Base-by-base conservation (phyloP, 257 asterid genomes). In the Datura wrightii region DNA sequence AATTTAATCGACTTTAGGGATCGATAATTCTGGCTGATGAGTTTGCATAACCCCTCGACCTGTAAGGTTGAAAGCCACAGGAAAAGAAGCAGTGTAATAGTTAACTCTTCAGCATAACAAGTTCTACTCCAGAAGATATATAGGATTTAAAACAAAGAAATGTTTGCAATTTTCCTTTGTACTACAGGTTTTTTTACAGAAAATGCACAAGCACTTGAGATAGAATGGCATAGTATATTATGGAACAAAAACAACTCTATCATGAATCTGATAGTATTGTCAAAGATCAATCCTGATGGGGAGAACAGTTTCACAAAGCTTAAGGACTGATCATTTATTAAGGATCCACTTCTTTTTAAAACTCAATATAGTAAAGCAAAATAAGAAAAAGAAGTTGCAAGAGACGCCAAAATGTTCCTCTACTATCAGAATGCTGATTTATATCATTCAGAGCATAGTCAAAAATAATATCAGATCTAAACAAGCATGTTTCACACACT, bases 41-140 rank as follows among this genome's bases (percentile, higher is more conserved):
- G 94, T 88, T 89, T 88, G 87, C 98, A 94, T 86, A 97, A 89
- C 78, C 97, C 99, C 83, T 87, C 94, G 86, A 94, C 98, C 99
- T 97, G 92, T 81, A 84, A 89, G 85, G 79, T 80, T 67, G 62
- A 37, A 70, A 78, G 52, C 55, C 66, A 80, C 74, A 72, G 59
- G 84, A 86, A 87, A 85, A 81, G 81, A 85, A 81, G 81, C 65
- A 86, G 41, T 83, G 82, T 85, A 84, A 86, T n/a, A 82, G n/a
- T n/a, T 15, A 48, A 18, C 76, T 39, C 41, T 70, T 54, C 70
- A 69, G 60, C 81, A 74, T 48, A 83, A 52, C 52, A n/a, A 46
- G 52, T 53, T 63, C 84, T 39, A 10, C n/a, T 63, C 84, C 55
- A 60, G 84, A 60, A 80, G 59, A 60, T n/a, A 60, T 59, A 41